Evolutionary conservation across 129 eudicot genomes (phyloP), one percentile per base, ranked within the genome.

Genomic region (Deinandra increscens): DNA sequence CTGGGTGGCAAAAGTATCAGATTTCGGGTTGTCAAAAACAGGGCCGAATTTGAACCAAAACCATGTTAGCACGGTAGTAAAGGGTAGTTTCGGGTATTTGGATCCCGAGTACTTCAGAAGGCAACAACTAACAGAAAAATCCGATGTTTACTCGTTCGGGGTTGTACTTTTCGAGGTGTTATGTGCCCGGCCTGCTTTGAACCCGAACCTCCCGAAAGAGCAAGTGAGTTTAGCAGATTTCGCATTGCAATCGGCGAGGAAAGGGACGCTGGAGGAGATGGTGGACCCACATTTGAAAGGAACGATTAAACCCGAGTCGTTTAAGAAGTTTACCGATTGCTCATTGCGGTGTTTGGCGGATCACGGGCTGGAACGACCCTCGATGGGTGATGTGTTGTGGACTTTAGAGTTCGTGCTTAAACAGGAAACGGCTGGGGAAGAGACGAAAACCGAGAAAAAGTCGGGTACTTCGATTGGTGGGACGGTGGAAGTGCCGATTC

Each of bases 311-410:
- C 84, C 89, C 2, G 92, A 89, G 71, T 78, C 84, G 20, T 75
- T 84, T 64, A 80, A 81, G 58, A 85, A 81, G 68, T 89, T 83
- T 60, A 77, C 84, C 0, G 92, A 89, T 3, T 81, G 87, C 29
- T 87, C 96, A 4, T 72, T 60, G 20, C 80, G 80, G 75, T 89
- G 92, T 65, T 73, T 89, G 48, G 75, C 87, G 2, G 89, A 89
- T 65, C 87, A 89, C 7, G 92, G 92, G 37, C 13, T 66, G 4
- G 89, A 89, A 12, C 81, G 96, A 8, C 96, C 96, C 5, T 83
- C 92, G 0, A 86, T 89, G 96, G 96, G 96, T 4, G 96, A 89
- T 39, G 86, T 86, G 13, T 66, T 89, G 34, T 89, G 96, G 96
- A 89, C 81, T 41, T 77, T 89, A 19, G 96, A 86, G 50, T 89